Evolutionary conservation across 176 grass and related monocot species (phyloP).

Genomic region (Lolium rigidum): DNA sequence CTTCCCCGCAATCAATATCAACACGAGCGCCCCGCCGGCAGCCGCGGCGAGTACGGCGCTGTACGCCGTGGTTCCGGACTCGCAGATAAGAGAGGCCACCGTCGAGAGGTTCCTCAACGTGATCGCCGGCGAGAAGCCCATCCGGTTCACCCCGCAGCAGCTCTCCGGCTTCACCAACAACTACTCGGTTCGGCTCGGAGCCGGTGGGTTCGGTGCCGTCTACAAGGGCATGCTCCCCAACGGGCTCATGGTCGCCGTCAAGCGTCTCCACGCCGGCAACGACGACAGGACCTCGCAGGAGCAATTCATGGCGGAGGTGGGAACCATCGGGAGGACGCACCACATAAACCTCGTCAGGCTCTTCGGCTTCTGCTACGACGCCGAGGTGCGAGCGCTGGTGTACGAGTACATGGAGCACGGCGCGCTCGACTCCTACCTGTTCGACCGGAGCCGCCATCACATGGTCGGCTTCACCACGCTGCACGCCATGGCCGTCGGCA

Average conservation of each 20-base stretch:
- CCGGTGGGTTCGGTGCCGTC: background rate
- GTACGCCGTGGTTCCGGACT: background rate
- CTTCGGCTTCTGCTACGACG: slow-evolving; percentile 52
- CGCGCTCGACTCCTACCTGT: slow-evolving; percentile 41
- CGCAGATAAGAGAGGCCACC: background rate
- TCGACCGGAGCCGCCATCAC: background rate
- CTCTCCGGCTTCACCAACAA: background rate
- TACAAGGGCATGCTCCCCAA: background rate
- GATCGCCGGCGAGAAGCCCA: background rate
- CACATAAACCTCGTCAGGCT: background rate
- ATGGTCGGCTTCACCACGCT: background rate
- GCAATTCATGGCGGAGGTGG: background rate
- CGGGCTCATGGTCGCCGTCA: background rate
- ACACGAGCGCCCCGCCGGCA: too few relatives aligned
- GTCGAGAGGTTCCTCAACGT: background rate
- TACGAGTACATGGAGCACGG: slow-evolving; percentile 54
- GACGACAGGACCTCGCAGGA: background rate
- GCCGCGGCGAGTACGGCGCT: too few relatives aligned
- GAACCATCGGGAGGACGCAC: background rate
- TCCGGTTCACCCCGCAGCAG: slow-evolving; percentile 9
- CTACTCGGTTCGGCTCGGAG: background rate
- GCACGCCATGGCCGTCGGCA: background rate
- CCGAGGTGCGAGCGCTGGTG: slow-evolving; percentile 39
- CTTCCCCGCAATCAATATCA: too few relatives aligned
- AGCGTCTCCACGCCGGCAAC: background rate